Evolutionary conservation across 257 asterid genomes (phyloP).

Genomic region (Gentiana macrophylla): DNA sequence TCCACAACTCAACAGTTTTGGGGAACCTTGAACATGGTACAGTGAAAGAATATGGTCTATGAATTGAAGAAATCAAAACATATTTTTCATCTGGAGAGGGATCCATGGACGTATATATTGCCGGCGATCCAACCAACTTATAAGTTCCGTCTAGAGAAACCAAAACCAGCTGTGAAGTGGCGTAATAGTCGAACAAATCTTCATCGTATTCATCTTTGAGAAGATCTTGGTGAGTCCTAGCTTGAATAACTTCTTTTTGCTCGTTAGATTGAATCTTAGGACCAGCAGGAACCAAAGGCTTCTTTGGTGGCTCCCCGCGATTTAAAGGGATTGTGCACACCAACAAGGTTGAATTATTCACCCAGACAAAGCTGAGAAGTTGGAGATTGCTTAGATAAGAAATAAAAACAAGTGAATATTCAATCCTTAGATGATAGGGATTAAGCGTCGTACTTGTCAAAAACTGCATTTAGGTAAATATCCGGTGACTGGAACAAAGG

Average conservation of each 20-base stretch:
- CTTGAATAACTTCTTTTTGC: constrained; percentile 54
- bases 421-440: background rate
- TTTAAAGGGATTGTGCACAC: constrained; percentile 85
- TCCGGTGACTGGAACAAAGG: constrained; percentile 62
- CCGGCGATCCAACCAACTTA: constrained; percentile 71
- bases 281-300: constrained; percentile 80
- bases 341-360: constrained; percentile 72
- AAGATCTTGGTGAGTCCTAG: constrained; percentile 90
- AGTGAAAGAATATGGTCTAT: constrained; percentile 76
- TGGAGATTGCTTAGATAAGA: constrained; percentile 3
- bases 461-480: constrained; percentile 70
- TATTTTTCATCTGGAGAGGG: constrained; percentile 91
- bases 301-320: constrained; percentile 92
- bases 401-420: constrained; percentile 6
- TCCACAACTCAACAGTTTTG: constrained; percentile 76
- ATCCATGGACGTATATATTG: constrained; percentile 81
- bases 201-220: constrained; percentile 91
- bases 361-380: constrained; percentile 77
- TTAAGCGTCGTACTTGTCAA: constrained; percentile 50
- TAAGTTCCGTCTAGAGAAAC: constrained; percentile 68
- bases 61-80: constrained; percentile 58
- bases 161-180: constrained; percentile 76
- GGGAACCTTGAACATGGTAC: constrained; percentile 96
- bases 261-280: constrained; percentile 96
- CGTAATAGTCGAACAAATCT: constrained; percentile 78